These are phyloP conservation scores for Yarrowia yakushimensis DNA, from an alignment of 805 yeast species.

Conservation along the genomic window DNA sequence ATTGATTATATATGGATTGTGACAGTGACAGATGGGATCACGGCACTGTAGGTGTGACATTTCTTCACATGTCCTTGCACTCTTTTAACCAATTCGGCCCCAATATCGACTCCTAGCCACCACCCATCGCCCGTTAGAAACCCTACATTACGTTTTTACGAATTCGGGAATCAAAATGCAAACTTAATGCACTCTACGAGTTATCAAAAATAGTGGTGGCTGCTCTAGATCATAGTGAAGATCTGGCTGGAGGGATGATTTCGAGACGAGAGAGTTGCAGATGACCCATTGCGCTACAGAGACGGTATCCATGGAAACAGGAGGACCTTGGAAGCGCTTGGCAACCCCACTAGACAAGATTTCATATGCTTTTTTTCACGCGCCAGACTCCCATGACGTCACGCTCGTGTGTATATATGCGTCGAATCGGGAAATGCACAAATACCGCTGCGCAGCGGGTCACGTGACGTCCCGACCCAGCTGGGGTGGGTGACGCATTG, in stretches of 20 bases:
- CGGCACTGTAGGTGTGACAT: too few species aligned
- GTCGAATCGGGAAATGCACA: not conserved
- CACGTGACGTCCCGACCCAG: not conserved
- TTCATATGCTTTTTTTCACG: not conserved
- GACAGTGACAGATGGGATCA: too few species aligned
- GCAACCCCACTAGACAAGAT: too few species aligned
- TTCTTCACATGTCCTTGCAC: not conserved
- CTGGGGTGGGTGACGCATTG: too few species aligned
- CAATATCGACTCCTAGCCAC: not conserved
- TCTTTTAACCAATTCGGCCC: too few species aligned
- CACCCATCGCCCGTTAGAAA: slow-evolving; percentile 17
- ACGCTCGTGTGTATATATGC: slow-evolving; percentile 16
- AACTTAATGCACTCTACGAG: slow-evolving; percentile 17
- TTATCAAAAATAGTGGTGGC: slow-evolving; percentile 12
- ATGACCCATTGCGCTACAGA: too few species aligned
- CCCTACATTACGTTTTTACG: slow-evolving; percentile 10
- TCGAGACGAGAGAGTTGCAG: not conserved
- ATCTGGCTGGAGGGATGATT: not conserved
- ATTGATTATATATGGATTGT: too few species aligned
- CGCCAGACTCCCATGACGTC: not conserved
- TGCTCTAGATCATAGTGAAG: not conserved
- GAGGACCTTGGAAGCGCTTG: too few species aligned
- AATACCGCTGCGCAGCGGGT: not conserved
- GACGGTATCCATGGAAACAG: not conserved
- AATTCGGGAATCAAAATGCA: slow-evolving; percentile 18